Conservation (phyloP, 2,329 filamentous ascomycete genomes). For the Scopulariopsis brevicaulis region DNA sequence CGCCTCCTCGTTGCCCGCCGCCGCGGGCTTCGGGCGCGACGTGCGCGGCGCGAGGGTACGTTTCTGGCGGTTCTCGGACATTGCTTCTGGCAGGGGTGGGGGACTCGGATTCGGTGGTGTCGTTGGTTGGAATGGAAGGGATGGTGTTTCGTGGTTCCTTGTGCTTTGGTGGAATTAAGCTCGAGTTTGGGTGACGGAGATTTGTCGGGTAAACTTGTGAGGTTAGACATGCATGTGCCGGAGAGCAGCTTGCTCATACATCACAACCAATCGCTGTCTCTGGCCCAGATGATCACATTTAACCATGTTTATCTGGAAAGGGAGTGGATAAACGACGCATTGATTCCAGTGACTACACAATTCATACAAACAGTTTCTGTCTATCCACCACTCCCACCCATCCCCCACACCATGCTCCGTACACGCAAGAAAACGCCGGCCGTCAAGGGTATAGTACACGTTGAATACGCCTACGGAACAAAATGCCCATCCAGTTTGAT, state of each 20-base stretch:
- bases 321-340: no score
- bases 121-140: not conserved
- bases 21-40: slow-evolving; percentile 56
- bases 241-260: not conserved
- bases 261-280: no score
- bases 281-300: no score
- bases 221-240: not conserved
- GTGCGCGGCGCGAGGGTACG: slow-evolving; percentile 18
- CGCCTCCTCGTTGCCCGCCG: slow-evolving; percentile 79
- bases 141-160: not conserved
- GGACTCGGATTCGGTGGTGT: not conserved
- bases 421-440: not conserved
- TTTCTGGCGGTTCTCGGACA: not conserved
- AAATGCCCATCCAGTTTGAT: not conserved
- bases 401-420: not conserved
- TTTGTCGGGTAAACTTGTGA: not conserved
- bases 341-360: no score
- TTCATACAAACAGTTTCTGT: no score
- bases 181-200: not conserved
- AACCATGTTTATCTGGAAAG: no score
- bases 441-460: not conserved
- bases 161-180: not conserved
- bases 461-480: not conserved
- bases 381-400: no score
- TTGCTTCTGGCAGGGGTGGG: not conserved